phyloP scores from a whole-genome alignment of 805 yeast species.

The Maudiozyma barnettii region DNA sequence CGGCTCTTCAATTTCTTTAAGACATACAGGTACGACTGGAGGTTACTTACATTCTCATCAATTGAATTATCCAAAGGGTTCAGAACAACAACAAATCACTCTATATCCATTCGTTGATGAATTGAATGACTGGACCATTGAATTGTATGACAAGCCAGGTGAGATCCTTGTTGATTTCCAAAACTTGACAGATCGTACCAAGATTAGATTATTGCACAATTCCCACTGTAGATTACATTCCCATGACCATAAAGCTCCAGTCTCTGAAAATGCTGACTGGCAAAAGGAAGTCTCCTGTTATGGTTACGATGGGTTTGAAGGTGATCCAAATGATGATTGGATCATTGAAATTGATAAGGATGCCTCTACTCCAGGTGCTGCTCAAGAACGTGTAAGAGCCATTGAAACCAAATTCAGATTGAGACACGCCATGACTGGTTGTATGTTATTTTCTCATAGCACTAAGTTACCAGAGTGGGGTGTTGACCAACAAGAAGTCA shows the following conservation, averaged over 20 bases:
- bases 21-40: constrained; percentile 64
- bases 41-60: constrained; percentile 77
- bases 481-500: constrained; percentile 75
- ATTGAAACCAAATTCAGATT: constrained; percentile 63
- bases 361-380: constrained; percentile 40
- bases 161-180: constrained; percentile 50
- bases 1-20: constrained; percentile 56
- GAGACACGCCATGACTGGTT: constrained; percentile 72
- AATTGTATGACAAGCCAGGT: constrained; percentile 51
- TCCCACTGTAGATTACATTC: constrained; percentile 67
- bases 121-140: constrained; percentile 65
- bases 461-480: constrained; percentile 74
- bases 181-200: constrained; percentile 58
- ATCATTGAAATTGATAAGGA: constrained; percentile 61
- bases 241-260: constrained; percentile 83
- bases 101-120: constrained; percentile 68
- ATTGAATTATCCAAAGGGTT: constrained; percentile 63
- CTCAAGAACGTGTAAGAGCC: constrained; percentile 52
- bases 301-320: constrained; percentile 66
- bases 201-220: constrained; percentile 52
- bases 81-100: constrained; percentile 77
- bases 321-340: constrained; percentile 82
- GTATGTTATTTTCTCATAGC: constrained; percentile 64
- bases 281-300: constrained; percentile 74
- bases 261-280: constrained; percentile 61